Percentiles rank a stretch among this genome's conserved stretches.
These are phyloP conservation scores for Xerocomus amazonicus DNA, from an alignment of 1,284 basidiomycete genomes.

Conservation along the genomic window DNA sequence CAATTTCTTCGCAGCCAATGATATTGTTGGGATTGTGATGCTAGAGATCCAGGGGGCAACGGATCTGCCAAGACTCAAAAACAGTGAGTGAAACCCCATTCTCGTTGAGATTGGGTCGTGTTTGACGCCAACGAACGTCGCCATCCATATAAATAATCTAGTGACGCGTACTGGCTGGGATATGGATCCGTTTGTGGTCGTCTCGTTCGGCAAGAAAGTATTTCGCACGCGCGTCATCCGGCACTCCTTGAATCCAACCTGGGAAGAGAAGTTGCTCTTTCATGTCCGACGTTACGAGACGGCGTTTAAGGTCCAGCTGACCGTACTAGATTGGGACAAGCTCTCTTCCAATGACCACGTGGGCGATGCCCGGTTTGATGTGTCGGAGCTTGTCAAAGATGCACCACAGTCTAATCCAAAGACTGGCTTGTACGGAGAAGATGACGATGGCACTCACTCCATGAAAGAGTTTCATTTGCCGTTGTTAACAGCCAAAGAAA, in stretches of 20 bases:
- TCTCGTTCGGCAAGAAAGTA: conserved; percentile 96
- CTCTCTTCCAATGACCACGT: conserved; percentile 85
- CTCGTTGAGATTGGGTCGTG: not conserved
- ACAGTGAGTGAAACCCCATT: conserved; percentile 55
- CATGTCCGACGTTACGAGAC: conserved; percentile 90
- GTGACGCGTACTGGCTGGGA: conserved; percentile 87
- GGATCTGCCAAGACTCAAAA: conserved; percentile 84
- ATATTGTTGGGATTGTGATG: conserved; percentile 94
- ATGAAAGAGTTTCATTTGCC: conserved; percentile 69
- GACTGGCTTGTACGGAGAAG: conserved; percentile 66
- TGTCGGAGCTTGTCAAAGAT: conserved; percentile 67
- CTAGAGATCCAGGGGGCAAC: conserved; percentile 67
- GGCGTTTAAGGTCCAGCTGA: conserved; percentile 72
- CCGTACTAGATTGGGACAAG: conserved; percentile 94
- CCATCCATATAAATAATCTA: too few species aligned
- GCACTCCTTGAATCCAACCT: conserved; percentile 85
- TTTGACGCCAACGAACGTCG: conserved; percentile 9
- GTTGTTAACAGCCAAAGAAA: conserved; percentile 52
- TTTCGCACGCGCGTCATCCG: conserved; percentile 91
- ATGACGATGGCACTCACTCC: conserved; percentile 39
- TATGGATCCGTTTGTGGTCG: conserved; percentile 97
- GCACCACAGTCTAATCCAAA: conserved; percentile 70
- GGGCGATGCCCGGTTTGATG: conserved; percentile 69
- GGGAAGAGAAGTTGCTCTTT: conserved; percentile 96
- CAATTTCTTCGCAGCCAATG: conserved; percentile 67